phyloP scores from a whole-genome alignment of 2,329 filamentous ascomycete species.

The Dichotomopilus funicola region DNA sequence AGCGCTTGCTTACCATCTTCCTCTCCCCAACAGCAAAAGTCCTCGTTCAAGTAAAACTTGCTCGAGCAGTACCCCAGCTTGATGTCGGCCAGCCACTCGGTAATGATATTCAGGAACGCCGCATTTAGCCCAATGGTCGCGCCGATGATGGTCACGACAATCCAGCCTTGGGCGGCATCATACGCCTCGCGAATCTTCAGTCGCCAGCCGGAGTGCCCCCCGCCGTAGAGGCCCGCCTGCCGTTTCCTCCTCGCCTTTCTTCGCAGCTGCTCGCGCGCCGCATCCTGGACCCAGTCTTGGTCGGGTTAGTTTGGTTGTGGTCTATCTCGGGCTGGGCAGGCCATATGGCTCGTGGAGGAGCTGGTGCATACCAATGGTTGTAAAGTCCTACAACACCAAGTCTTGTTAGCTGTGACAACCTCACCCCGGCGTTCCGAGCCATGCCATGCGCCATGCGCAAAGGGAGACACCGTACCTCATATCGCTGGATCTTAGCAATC shows the following conservation, averaged over 20 bases:
- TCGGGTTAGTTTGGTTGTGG: slow-evolving; percentile 28
- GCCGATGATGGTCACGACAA: slow-evolving; percentile 90
- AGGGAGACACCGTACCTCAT: slow-evolving; percentile 53
- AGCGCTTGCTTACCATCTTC: slow-evolving; percentile 55
- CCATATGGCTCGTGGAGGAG: neutral
- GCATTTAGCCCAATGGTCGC: slow-evolving; percentile 91
- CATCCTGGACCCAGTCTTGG: slow-evolving; percentile 95
- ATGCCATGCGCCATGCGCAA: neutral
- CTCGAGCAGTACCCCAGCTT: slow-evolving; percentile 95
- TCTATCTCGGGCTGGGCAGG: slow-evolving; percentile 1
- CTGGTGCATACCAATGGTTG: slow-evolving; percentile 63
- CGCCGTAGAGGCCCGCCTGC: slow-evolving; percentile 65
- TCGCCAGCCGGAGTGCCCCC: slow-evolving; percentile 67
- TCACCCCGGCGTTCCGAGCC: neutral
- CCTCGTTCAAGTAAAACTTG: slow-evolving; percentile 94
- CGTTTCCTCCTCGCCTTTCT: slow-evolving; percentile 69
- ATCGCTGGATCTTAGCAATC: slow-evolving; percentile 95
- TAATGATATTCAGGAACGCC: slow-evolving; percentile 87
- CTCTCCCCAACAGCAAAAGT: slow-evolving; percentile 96
- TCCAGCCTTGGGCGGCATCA: slow-evolving; percentile 95
- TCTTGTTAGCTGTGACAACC: slow-evolving; percentile 9
- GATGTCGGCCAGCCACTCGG: slow-evolving; percentile 93
- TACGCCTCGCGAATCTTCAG: slow-evolving; percentile 79
- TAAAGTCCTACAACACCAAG: slow-evolving; percentile 62
- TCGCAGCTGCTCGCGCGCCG: slow-evolving; percentile 78